phyloP scores from a whole-genome alignment of 129 eudicot species.

The Ambrosia trifida region DNA sequence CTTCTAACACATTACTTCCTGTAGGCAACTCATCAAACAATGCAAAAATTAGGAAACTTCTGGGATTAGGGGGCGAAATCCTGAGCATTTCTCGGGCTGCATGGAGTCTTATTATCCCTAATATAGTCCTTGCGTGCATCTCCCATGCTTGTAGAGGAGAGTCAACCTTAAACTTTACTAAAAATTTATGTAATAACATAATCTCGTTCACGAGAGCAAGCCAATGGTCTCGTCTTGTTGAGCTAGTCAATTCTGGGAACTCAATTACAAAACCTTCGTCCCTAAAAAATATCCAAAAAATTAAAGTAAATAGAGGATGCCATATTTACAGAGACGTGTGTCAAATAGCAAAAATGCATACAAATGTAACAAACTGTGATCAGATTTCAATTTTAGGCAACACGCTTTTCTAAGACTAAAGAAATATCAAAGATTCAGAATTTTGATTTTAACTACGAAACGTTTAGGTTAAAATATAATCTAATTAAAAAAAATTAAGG shows the following conservation, averaged over 20 bases:
- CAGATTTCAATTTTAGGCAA: neutral
- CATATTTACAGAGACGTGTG: neutral
- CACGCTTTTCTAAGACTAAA: neutral
- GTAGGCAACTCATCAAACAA: constrained; percentile 76
- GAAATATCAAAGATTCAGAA: constrained; percentile 2
- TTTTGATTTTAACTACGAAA: neutral
- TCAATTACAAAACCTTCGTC: constrained; percentile 63
- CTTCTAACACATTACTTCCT: constrained; percentile 69
- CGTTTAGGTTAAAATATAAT: neutral
- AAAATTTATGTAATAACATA: constrained; percentile 57
- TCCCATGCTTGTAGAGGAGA: constrained; percentile 69
- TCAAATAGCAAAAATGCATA: neutral
- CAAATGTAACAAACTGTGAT: constrained; percentile 3
- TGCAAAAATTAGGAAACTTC: constrained; percentile 67
- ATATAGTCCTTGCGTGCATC: constrained; percentile 76
- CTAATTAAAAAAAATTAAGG: neutral
- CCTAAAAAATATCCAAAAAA: constrained; percentile 37
- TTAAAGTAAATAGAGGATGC: neutral
- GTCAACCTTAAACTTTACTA: constrained; percentile 49
- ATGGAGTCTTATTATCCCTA: constrained; percentile 83
- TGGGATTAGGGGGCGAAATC: constrained; percentile 78
- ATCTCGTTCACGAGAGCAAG: constrained; percentile 78
- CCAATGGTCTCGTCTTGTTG: constrained; percentile 96
- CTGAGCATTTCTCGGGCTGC: constrained; percentile 93
- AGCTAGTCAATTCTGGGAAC: constrained; percentile 88